Conservation (phyloP, 768 basidiomycete genomes). For the Polyporus arcularius region DNA sequence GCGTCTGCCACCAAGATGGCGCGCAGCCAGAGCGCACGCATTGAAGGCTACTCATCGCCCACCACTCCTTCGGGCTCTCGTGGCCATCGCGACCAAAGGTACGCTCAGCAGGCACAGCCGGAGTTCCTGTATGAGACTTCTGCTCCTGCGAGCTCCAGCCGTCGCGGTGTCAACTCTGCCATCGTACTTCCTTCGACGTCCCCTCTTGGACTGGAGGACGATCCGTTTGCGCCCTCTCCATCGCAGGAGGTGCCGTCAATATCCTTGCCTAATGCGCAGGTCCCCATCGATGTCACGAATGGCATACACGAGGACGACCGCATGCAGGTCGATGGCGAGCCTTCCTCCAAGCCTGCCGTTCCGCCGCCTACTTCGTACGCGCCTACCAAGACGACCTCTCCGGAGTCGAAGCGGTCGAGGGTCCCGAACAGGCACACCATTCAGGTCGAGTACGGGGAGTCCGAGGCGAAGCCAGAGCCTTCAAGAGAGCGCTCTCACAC, state of each 20-base stretch:
- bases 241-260: conserved; percentile 28
- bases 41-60: conserved; percentile 41
- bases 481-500: conserved; percentile 11
- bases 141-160: conserved; percentile 47
- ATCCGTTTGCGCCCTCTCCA: conserved; percentile 66
- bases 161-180: conserved; percentile 45
- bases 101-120: conserved; percentile 44
- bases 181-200: conserved; percentile 47
- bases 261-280: conserved; percentile 4
- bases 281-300: conserved; percentile 2
- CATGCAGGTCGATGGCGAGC: conserved; percentile 13
- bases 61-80: conserved; percentile 32
- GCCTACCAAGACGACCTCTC: conserved; percentile 41
- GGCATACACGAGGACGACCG: conserved; percentile 8
- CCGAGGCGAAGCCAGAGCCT: conserved; percentile 30
- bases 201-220: conserved; percentile 52
- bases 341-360: conserved; percentile 9
- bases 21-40: conserved; percentile 57
- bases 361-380: conserved; percentile 22
- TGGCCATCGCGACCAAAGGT: conserved; percentile 50
- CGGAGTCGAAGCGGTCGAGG: conserved; percentile 50
- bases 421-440: conserved; percentile 84
- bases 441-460: conserved; percentile 92
- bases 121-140: conserved; percentile 79
- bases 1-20: conserved; percentile 32